Evolutionary conservation across 179 eudicot species (phyloP), one percentile per base, ranked within the genome.

Genomic region (Heliamphora pulchella): DNA sequence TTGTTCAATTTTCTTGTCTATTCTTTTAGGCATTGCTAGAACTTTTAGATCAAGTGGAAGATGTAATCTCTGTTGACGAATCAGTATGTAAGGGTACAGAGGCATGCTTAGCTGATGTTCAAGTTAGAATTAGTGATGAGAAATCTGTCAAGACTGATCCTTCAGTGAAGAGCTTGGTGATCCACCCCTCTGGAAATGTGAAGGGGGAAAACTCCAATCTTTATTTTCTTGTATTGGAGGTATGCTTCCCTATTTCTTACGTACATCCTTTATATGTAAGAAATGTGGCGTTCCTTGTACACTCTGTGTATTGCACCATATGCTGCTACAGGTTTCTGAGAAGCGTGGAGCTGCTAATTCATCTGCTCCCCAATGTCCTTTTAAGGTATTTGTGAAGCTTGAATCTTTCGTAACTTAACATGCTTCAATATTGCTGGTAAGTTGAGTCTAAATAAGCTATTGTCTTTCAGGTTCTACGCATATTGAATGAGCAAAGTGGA

Each of bases 191-290:
- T 48, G 76, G 81, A 76, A 85, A 83, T 63, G 80, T 72, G 80
- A 68, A 84, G 55, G 73, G 79, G 76, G 85, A 81, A 77, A 70
- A 77, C 54, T 77, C 86, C 66, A 84, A 86, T 78, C 85, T 88
- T 10, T 83, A 83, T 88, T 92, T 89, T 84, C 97, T 96, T 79
- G 99, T 96, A 14, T 85, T 96, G 84, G 99, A 96, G 97, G 99
- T 94, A 86, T 76, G 78, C 46, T 51, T 62, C 50, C 6, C 57
- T 22, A 15, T 75, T 50, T 74, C 15, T 63, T n/a, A 17, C 41
- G 66, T 20, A 39, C 18, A 55, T 54, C 51, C 71, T 54, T 54
- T 22, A 39, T 53, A 17, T 48, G 70, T 61, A 17, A 9, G 46
- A 66, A 76, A 22, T 44, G 68, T 14, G 41, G 18, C 13, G 10